phyloP scores from a whole-genome alignment of 1,284 basidiomycete species.

The Ceratobasidium sp. region DNA sequence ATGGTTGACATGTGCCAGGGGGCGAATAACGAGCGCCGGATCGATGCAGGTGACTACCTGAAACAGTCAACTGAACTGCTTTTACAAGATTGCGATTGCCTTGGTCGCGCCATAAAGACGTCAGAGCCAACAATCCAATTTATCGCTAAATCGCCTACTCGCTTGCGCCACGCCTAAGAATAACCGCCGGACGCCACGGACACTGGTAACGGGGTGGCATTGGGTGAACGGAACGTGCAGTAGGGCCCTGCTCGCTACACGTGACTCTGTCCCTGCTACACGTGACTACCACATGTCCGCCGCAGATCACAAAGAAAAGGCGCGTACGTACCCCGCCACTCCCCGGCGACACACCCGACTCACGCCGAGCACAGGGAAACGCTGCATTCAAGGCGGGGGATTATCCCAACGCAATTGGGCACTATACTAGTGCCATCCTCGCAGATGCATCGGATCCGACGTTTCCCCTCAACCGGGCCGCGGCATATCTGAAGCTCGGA shows the following conservation, averaged over 20 bases:
- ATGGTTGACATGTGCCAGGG: constrained; percentile 8
- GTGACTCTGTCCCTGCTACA: neutral
- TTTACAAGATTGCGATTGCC: constrained; percentile 9
- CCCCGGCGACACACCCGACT: neutral
- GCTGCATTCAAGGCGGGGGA: constrained; percentile 62
- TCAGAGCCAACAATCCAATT: neutral
- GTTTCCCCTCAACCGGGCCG: constrained; percentile 77
- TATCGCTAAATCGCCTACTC: neutral
- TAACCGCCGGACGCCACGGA: neutral
- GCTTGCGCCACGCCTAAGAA: neutral
- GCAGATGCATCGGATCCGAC: constrained; percentile 68
- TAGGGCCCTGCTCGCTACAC: neutral
- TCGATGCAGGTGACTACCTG: neutral
- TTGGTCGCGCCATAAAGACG: neutral
- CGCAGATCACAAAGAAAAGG: constrained; percentile 31
- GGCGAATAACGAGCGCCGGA: constrained; percentile 5
- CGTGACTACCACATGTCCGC: constrained; percentile 21
- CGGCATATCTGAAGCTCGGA: constrained; percentile 82
- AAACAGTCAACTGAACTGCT: no score
- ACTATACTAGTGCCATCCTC: constrained; percentile 75
- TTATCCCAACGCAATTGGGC: constrained; percentile 62
- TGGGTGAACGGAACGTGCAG: neutral
- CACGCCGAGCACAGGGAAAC: constrained; percentile 57
- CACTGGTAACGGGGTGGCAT: neutral
- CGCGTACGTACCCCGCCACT: neutral